These are phyloP conservation scores for Akanthomyces muscarius DNA, from an alignment of 2,329 filamentous ascomycete species.

Conservation along the genomic window DNA sequence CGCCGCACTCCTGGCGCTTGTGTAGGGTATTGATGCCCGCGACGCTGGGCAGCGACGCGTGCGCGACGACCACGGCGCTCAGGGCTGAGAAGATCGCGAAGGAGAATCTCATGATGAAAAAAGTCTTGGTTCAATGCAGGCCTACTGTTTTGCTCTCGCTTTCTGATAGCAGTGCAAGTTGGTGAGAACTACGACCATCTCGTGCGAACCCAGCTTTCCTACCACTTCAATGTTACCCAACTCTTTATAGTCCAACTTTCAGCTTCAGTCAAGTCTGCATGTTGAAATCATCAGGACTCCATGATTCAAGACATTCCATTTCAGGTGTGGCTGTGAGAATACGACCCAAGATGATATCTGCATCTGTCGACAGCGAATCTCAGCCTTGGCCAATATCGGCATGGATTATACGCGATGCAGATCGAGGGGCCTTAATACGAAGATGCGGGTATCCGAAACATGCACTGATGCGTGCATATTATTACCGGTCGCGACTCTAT, in stretches of 20 bases:
- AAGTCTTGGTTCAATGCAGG: too few species aligned
- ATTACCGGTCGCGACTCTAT: neutral
- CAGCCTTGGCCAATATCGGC: neutral
- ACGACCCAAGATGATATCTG: neutral
- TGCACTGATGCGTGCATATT: neutral
- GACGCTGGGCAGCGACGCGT: neutral
- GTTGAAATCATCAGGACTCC: too few species aligned
- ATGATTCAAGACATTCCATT: neutral
- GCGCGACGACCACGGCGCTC: neutral
- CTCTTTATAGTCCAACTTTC: too few species aligned
- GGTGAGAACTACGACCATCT: too few species aligned
- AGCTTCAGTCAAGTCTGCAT: too few species aligned
- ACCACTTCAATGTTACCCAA: too few species aligned
- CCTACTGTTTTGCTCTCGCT: too few species aligned
- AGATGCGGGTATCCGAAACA: constrained; percentile 3
- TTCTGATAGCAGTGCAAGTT: neutral
- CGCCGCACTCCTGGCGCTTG: constrained; percentile 28
- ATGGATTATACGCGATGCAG: neutral
- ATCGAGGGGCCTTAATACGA: neutral
- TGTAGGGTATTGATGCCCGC: neutral
- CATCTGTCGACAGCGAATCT: neutral
- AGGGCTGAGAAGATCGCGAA: neutral
- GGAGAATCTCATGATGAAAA: neutral
- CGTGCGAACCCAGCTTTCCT: too few species aligned
- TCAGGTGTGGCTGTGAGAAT: neutral